A percentile compares a stretch with the other conserved stretches of the same genome.
Conservation (phyloP, 2,329 filamentous ascomycete genomes). For the Boeremia exigua region DNA sequence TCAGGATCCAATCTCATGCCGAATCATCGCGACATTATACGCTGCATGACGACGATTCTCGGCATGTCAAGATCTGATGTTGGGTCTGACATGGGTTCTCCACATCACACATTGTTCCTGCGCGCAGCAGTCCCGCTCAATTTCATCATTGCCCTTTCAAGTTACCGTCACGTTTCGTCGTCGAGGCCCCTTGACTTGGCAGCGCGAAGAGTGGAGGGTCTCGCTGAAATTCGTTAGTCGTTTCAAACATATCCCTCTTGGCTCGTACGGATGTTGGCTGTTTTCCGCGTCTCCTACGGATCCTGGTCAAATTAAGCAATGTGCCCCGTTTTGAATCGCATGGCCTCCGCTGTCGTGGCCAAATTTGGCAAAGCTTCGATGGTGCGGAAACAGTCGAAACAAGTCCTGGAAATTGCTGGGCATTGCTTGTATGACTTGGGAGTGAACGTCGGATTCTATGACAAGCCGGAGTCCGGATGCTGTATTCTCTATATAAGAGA, state of each 20-base stretch:
- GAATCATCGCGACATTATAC: neutral
- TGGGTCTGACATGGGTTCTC: conserved; percentile 1
- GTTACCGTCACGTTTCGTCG: conserved; percentile 24
- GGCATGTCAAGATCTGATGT: neutral
- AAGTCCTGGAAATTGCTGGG: conserved; percentile 8
- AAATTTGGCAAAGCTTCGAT: conserved; percentile 6
- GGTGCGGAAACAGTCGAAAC: conserved; percentile 19
- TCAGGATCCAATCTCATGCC: neutral
- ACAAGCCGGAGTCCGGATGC: conserved; percentile 3
- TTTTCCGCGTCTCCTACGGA: conserved; percentile 1
- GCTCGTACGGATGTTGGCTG: conserved; percentile 17
- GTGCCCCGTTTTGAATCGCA: conserved; percentile 16
- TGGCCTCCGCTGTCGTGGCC: conserved; percentile 9
- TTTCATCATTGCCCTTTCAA: conserved; percentile 8
- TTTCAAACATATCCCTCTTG: conserved; percentile 25
- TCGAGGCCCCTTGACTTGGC: conserved; percentile 17
- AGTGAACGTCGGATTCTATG: conserved; percentile 3
- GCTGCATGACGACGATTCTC: neutral
- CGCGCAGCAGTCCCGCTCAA: conserved; percentile 10
- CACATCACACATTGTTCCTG: neutral
- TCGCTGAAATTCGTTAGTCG: conserved; percentile 16
- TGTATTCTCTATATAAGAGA: conserved; percentile 20
- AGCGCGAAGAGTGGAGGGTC: conserved; percentile 20
- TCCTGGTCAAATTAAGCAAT: conserved; percentile 4
- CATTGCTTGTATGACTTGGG: conserved; percentile 14